phyloP scores from a whole-genome alignment of 177 flowering plant species.

The Telopea speciosissima region DNA sequence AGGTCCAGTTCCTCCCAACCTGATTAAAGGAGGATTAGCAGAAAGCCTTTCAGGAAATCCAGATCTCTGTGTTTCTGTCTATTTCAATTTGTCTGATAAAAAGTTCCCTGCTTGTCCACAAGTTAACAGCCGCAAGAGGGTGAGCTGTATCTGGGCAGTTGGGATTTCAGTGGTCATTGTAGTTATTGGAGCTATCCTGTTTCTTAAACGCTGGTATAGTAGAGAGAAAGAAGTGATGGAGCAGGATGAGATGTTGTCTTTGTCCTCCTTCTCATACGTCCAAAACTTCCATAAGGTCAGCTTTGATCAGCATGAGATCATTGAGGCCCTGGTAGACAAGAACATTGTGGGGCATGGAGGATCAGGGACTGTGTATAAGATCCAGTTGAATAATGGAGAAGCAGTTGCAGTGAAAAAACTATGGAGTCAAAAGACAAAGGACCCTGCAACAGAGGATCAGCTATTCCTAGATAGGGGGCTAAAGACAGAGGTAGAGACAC shows the following conservation, averaged over 20 bases:
- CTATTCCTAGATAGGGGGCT: conserved; percentile 47
- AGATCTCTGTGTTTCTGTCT: conserved; percentile 48
- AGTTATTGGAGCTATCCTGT: conserved; percentile 42
- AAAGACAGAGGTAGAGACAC: conserved; percentile 82
- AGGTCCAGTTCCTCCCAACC: conserved; percentile 65
- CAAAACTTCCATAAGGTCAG: conserved; percentile 76
- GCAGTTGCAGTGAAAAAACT: conserved; percentile 75
- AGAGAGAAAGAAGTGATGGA: conserved; percentile 37
- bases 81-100: conserved; percentile 28
- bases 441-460: conserved; percentile 39
- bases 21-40: conserved; percentile 50
- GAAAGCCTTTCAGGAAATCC: conserved; percentile 86
- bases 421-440: conserved; percentile 50
- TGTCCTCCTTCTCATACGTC: conserved; percentile 60
- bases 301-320: conserved; percentile 63
- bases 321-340: conserved; percentile 62
- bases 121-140: conserved; percentile 26
- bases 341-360: conserved; percentile 92
- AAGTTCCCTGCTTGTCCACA: conserved; percentile 51
- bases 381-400: conserved; percentile 54
- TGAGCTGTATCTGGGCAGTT: conserved; percentile 47
- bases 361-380: conserved; percentile 73
- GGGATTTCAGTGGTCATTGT: conserved; percentile 38
- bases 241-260: conserved; percentile 45
- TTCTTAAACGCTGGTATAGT: conserved; percentile 39